Base-by-base conservation (phyloP, 1,284 basidiomycete genomes). In the Grifola frondosa region DNA sequence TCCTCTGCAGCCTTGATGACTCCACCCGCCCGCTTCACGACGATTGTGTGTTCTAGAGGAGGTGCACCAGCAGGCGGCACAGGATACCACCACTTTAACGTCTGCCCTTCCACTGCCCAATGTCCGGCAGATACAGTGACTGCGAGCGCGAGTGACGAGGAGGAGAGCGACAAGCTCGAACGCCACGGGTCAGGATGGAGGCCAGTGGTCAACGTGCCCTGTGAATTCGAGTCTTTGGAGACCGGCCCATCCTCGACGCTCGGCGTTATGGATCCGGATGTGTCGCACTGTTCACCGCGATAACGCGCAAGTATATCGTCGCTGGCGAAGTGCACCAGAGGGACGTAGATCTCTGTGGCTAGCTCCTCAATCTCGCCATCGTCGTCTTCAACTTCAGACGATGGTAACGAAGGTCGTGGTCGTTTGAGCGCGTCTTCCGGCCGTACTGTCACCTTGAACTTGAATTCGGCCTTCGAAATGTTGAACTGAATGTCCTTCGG, bases 281-380 rank as follows among this genome's bases (percentile, higher is more conserved):
- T 24, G 11, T 48, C 34, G 4, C 48, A 47, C 30, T 50, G 50
- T 17, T 52, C 33, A 28, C 44, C 31, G 39, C 45, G 29, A 7
- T 34, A 17, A 53, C 54, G 32, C 44, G 57, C 16, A 54, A 74
- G 58, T 32, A 69, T 59, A 20, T 57, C 59, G 12, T 73, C 69
- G 10, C 71, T 71, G 4, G 90, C 92, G 58, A 83, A 97, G 64
- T 97, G 93, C n/a, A 95, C 80, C 40, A 91, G 74, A 1, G 94
- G 94, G 1, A 97, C 63, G 61, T 80, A 97, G 13, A 97, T 84
- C 72, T 95, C 91, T 9, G 91, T 96, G 10, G 81, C 74, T 2
- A 81, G 64, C 19, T 66, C 67, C 7, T 67, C 66, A n/a, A n/a
- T n/a, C n/a, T n/a, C n/a, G n/a, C n/a, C n/a, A n/a, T n/a, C n/a